Evolutionary conservation across 2,329 filamentous ascomycete species (phyloP), one percentile per base, ranked within the genome.

Genomic region (Arthrobotrys musiformis): DNA sequence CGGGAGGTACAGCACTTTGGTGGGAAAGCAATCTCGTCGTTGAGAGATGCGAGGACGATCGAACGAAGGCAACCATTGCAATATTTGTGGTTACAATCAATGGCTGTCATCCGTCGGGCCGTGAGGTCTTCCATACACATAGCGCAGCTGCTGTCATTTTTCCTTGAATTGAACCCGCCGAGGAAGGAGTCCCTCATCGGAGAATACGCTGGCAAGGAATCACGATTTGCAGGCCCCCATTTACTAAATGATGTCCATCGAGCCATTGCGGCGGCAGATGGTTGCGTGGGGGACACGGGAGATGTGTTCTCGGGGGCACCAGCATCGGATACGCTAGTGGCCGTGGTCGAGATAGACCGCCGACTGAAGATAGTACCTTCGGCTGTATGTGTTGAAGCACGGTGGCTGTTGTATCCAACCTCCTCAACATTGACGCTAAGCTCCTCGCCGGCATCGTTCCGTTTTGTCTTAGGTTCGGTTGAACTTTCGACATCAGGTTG

Each of bases 101-200:
- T 76, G 7, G 50, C 37, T 17, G 69, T 69, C 58, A 58, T 76
- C 26, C 72, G 56, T 33, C 72, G 72, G 13, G 60, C 64, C 19
- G 54, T 64, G 37, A 76, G 28, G 22, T 76, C 72, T 64, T 76
- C 72, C 64, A 70, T 76, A 37, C 72, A 76, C 72, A 76, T 76
- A 28, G 72, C 56, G n/a, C 72, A 76, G 33, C 58, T 44, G 22
- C 9, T 64, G 0, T 76, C 72, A 46, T 76, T 76, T 30, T 76
- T 76, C 24, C 64, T 42, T 17, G 63, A 40, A 28, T 44, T 75
- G 6, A 69, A 9, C 4, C 30, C 52, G 6, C 42, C 52, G 28
- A 70, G 33, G 66, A 76, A 76, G n/a, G 72, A 76, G 17, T 76
- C 72, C 28, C 72, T 69, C 72, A 76, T 76, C 17, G 72, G 72